Percentiles rank a stretch among this genome's conserved stretches.
Conservation (phyloP, 2,329 filamentous ascomycete genomes). For the Trichophyton equinum region DNA sequence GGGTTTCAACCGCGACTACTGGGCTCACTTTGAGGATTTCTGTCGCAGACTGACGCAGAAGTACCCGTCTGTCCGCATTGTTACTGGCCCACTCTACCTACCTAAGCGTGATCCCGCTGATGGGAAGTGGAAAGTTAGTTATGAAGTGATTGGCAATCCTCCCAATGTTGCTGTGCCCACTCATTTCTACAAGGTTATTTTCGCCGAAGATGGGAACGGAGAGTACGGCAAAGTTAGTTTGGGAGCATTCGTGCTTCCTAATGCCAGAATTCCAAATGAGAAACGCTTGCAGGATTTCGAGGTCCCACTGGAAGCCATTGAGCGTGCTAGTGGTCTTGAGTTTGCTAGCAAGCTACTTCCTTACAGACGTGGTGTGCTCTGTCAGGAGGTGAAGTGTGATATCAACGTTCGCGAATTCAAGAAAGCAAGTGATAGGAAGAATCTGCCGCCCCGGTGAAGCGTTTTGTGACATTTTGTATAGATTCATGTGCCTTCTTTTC, state of each 20-base stretch:
- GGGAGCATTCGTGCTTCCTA: constrained; percentile 89
- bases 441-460: constrained; percentile 11
- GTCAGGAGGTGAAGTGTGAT: constrained; percentile 72
- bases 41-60: constrained; percentile 66
- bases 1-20: constrained; percentile 98
- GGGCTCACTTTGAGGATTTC: constrained; percentile 97
- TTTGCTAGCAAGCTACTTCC: constrained; percentile 71
- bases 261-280: constrained; percentile 73
- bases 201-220: constrained; percentile 66
- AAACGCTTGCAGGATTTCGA: constrained; percentile 87
- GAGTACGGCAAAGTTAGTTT: constrained; percentile 64
- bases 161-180: constrained; percentile 93
- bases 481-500: not conserved
- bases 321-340: constrained; percentile 82
- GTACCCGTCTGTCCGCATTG: constrained; percentile 80
- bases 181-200: constrained; percentile 99
- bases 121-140: constrained; percentile 88
- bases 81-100: constrained; percentile 88
- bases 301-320: constrained; percentile 83
- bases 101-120: constrained; percentile 69
- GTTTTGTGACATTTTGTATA: not conserved
- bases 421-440: constrained; percentile 43
- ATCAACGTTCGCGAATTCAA: constrained; percentile 67
- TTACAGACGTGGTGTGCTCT: constrained; percentile 63
- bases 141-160: constrained; percentile 89